A percentile compares a stretch with the other conserved stretches of the same genome.
Evolutionary conservation across 768 basidiomycete species (phyloP).

Genomic region (Pleurotus tuber-regium): DNA sequence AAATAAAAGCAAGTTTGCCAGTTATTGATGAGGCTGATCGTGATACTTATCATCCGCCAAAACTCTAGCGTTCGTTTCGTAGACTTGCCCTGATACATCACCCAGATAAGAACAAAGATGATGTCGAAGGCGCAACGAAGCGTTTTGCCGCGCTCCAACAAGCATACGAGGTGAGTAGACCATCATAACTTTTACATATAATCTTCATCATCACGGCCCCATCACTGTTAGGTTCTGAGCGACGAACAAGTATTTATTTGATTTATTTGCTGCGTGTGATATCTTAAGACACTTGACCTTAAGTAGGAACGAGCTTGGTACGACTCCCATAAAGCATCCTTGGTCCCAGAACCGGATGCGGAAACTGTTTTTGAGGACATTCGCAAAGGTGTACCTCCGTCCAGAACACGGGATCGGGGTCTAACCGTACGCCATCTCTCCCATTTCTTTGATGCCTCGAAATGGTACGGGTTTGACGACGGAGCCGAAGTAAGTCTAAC

Average conservation of each 20-base stretch:
- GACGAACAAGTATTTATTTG: constrained; percentile 79
- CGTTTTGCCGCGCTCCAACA: constrained; percentile 88
- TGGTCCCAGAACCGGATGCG: constrained; percentile 80
- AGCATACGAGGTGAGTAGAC: constrained; percentile 85
- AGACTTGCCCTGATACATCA: constrained; percentile 82
- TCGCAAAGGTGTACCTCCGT: constrained; percentile 60
- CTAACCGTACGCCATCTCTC: constrained; percentile 78
- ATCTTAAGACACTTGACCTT: constrained; percentile 9
- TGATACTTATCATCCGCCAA: constrained; percentile 4
- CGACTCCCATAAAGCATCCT: constrained; percentile 84
- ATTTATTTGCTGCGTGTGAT: background rate
- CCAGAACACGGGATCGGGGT: constrained; percentile 62
- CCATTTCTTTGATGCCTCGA: constrained; percentile 75
- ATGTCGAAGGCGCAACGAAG: constrained; percentile 82
- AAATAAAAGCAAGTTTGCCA: constrained; percentile 70
- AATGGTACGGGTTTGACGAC: constrained; percentile 68
- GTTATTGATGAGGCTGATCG: background rate
- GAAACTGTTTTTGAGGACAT: constrained; percentile 85
- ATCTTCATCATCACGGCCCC: too few species aligned
- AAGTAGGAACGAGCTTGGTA: constrained; percentile 98
- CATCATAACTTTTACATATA: too few species aligned
- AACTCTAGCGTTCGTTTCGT: constrained; percentile 71
- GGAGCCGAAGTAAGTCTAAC: constrained; percentile 51
- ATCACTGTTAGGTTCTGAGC: constrained; percentile 66
- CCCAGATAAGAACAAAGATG: constrained; percentile 83